A percentile compares a stretch with the other conserved stretches of the same genome.
phyloP scores from a whole-genome alignment of 805 yeast species.

The Wickerhamiella shivajii region DNA sequence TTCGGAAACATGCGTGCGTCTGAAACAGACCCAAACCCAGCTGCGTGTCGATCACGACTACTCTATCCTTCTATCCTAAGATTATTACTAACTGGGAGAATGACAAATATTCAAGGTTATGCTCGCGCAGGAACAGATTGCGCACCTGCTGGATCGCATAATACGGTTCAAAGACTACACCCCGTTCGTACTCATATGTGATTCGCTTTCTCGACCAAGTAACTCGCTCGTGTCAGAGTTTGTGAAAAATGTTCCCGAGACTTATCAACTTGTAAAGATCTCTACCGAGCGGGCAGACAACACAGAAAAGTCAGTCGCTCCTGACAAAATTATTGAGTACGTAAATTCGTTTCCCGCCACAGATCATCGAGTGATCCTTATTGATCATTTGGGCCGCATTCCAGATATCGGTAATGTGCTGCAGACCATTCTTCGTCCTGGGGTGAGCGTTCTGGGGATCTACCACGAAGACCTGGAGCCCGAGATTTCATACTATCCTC shows the following conservation, averaged over 20 bases:
- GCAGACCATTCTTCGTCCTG: conserved; percentile 34
- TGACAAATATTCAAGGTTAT: not conserved
- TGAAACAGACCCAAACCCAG: too few species aligned
- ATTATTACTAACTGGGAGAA: not conserved
- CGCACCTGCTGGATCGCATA: conserved; percentile 53
- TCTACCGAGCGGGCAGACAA: conserved; percentile 2
- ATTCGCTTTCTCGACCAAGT: conserved; percentile 59
- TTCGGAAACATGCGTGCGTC: too few species aligned
- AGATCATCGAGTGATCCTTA: conserved; percentile 29
- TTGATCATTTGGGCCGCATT: conserved; percentile 59
- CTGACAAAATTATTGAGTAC: not conserved
- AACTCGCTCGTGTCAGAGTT: conserved; percentile 43
- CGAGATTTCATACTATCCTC: conserved; percentile 35
- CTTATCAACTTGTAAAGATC: conserved; percentile 5
- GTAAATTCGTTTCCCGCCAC: not conserved
- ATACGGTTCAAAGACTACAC: conserved; percentile 56
- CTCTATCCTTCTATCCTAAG: too few species aligned
- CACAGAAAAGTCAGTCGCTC: not conserved
- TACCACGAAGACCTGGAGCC: conserved; percentile 13
- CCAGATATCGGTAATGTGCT: conserved; percentile 36
- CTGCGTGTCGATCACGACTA: too few species aligned
- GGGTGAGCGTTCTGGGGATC: conserved; percentile 12
- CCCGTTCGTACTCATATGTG: conserved; percentile 57
- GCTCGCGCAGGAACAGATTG: conserved; percentile 27
- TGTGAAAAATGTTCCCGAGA: conserved; percentile 26